A percentile compares a stretch with the other conserved stretches of the same genome.
Evolutionary conservation across 129 eudicot species (phyloP).

Genomic region (Escallonia rubra): DNA sequence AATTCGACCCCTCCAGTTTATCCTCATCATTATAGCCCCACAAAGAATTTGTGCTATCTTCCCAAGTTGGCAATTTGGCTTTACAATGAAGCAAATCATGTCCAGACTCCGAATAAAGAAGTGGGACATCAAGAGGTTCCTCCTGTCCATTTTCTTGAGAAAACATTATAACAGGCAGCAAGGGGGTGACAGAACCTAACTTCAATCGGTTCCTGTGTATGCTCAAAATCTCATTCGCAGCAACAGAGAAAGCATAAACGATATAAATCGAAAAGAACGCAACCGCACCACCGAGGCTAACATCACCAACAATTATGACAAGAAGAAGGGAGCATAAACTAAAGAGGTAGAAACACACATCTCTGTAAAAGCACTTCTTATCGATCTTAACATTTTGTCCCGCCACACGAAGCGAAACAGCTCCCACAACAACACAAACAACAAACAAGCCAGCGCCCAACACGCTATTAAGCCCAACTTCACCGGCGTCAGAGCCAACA

Average conservation of each 20-base stretch:
- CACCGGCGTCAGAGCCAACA: slow-evolving; percentile 55
- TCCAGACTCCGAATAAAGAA: slow-evolving; percentile 20
- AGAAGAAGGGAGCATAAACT: slow-evolving; percentile 41
- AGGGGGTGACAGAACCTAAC: slow-evolving; percentile 29
- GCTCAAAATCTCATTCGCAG: slow-evolving; percentile 43
- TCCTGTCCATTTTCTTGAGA: slow-evolving; percentile 15
- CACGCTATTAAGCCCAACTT: slow-evolving; percentile 75
- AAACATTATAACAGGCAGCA: slow-evolving; percentile 33
- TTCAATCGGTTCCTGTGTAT: slow-evolving; percentile 20
- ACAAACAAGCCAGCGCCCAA: slow-evolving; percentile 81
- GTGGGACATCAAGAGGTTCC: background rate
- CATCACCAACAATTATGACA: slow-evolving; percentile 55
- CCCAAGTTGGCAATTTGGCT: slow-evolving; percentile 21
- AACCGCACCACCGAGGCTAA: slow-evolving; percentile 50
- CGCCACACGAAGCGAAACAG: slow-evolving; percentile 45
- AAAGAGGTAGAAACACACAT: slow-evolving; percentile 53
- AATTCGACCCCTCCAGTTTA: slow-evolving; percentile 14
- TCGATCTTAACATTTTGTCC: slow-evolving; percentile 46
- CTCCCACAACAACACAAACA: slow-evolving; percentile 73
- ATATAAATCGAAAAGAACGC: slow-evolving; percentile 64
- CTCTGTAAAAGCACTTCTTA: slow-evolving; percentile 60
- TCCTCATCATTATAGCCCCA: slow-evolving; percentile 77
- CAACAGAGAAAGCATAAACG: slow-evolving; percentile 59
- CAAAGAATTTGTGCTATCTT: slow-evolving; percentile 25
- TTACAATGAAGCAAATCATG: slow-evolving; percentile 32